These are phyloP conservation scores for Pyrrhoderma lamaoense DNA, from an alignment of 1,284 basidiomycete species.

Conservation along the genomic window DNA sequence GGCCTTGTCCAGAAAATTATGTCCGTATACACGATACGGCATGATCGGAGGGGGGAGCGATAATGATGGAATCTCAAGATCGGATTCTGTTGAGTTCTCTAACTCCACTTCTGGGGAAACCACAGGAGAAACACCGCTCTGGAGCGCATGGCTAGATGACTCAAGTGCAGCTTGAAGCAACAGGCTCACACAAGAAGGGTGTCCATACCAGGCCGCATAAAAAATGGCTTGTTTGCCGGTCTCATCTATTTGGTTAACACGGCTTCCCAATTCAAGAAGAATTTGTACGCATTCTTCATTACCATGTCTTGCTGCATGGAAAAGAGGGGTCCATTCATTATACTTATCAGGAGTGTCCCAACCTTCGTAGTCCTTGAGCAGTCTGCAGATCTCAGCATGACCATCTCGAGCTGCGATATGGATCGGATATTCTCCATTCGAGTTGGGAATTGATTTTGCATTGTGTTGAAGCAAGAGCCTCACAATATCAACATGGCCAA, in stretches of 20 bases:
- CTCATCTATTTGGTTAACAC: constrained; percentile 77
- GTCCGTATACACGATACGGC: constrained; percentile 87
- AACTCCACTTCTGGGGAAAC: constrained; percentile 28
- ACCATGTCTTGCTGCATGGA: constrained; percentile 91
- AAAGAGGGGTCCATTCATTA: constrained; percentile 96
- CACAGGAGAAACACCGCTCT: constrained; percentile 23
- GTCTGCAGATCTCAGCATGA: constrained; percentile 73
- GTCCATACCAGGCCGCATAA: constrained; percentile 98
- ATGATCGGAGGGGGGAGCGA: constrained; percentile 97
- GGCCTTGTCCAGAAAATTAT: constrained; percentile 86
- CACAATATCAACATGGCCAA: constrained; percentile 84
- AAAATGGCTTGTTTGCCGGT: constrained; percentile 82
- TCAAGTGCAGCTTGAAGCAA: constrained; percentile 48
- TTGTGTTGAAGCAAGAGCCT: constrained; percentile 70
- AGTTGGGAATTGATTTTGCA: constrained; percentile 78
- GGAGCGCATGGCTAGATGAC: constrained; percentile 21
- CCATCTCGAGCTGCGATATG: constrained; percentile 98
- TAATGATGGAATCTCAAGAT: constrained; percentile 90
- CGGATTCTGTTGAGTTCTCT: constrained; percentile 48
- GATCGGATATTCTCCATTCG: constrained; percentile 92
- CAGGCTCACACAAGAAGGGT: constrained; percentile 70
- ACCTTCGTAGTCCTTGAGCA: constrained; percentile 71
- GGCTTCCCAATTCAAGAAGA: constrained; percentile 74
- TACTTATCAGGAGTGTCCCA: constrained; percentile 94
- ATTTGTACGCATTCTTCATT: constrained; percentile 71